phyloP scores from a whole-genome alignment of 2,329 filamentous ascomycete species.

The Trichoderma brevicompactum region DNA sequence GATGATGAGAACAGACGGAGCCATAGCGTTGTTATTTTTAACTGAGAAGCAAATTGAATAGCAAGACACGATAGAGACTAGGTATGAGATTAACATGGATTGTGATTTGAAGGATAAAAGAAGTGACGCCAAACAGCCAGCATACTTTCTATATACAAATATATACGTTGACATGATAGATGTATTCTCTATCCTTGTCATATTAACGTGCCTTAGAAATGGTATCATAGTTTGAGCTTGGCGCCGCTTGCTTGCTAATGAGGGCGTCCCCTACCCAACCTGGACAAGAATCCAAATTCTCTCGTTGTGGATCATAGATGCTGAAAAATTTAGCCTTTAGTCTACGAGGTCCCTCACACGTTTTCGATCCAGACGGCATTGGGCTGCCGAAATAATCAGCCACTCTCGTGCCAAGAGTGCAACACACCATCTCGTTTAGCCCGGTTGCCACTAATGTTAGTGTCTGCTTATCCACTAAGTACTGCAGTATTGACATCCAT shows the following conservation, averaged over 20 bases:
- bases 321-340: constrained; percentile 4
- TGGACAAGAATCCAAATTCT: too few species aligned
- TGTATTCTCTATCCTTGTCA: neutral
- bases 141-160: neutral
- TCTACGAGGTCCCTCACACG: neutral
- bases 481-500: neutral
- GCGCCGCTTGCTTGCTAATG: constrained; percentile 5
- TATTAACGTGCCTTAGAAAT: neutral
- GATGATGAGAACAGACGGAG: constrained; percentile 5
- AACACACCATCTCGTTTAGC: neutral
- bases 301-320: neutral
- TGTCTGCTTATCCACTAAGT: constrained; percentile 2
- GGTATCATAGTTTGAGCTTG: neutral
- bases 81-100: neutral
- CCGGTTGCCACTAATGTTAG: neutral
- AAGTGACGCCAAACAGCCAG: too few species aligned
- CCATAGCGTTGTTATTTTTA: neutral
- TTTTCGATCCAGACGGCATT: neutral
- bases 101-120: neutral
- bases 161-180: neutral
- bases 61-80: too few species aligned
- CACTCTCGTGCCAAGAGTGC: neutral
- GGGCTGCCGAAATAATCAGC: constrained; percentile 7
- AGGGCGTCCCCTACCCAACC: too few species aligned
- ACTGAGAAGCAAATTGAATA: too few species aligned